These are phyloP conservation scores for Anisogramma anomala DNA, from an alignment of 2,329 filamentous ascomycete species.

Conservation along the genomic window DNA sequence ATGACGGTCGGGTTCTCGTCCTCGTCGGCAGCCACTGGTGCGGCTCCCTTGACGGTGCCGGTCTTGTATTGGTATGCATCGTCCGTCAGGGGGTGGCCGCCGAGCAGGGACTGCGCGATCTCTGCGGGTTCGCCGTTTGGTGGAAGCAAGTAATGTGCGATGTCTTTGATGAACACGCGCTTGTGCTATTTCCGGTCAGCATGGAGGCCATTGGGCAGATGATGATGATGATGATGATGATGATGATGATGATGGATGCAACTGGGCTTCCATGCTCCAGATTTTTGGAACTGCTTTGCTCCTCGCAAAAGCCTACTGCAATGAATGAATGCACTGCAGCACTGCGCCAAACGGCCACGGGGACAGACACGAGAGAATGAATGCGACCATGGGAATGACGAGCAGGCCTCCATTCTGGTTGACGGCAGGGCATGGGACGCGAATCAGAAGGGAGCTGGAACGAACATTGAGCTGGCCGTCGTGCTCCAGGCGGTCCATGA, in stretches of 20 bases:
- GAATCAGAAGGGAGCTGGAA: constrained; percentile 14
- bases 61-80: constrained; percentile 18
- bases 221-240: no score
- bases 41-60: constrained; percentile 22
- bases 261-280: no score
- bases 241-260: not conserved
- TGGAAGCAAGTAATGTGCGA: constrained; percentile 81
- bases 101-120: constrained; percentile 71
- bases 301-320: no score
- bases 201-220: not conserved
- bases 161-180: constrained; percentile 96
- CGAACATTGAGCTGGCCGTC: constrained; percentile 64
- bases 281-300: no score
- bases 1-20: constrained; percentile 74
- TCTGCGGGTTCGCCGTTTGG: constrained; percentile 55
- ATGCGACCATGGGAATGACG: not conserved
- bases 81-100: constrained; percentile 28
- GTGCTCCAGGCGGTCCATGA: constrained; percentile 64
- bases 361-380: not conserved
- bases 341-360: not conserved
- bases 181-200: constrained; percentile 50
- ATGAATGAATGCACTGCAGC: no score
- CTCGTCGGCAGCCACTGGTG: constrained; percentile 32
- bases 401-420: not conserved
- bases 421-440: constrained; percentile 10